Base-by-base conservation (phyloP, 208 protist genomes). In the Polymyxa betae region DNA sequence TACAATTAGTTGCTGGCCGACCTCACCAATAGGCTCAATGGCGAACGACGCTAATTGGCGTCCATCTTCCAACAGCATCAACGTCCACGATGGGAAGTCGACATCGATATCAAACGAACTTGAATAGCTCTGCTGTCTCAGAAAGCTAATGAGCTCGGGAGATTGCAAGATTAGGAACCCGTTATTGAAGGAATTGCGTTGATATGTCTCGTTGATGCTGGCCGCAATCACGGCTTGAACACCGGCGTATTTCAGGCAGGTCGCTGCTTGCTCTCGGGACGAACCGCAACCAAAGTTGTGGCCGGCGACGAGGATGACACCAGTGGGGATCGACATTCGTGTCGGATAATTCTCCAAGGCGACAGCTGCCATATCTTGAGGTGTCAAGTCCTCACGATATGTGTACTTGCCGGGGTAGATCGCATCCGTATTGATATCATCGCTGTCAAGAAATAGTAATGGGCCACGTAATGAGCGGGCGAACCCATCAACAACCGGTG, bases 241-340 rank as follows among this genome's bases (percentile, higher is more conserved):
- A 24, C 52, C 89, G 40, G 38, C 35, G 88, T 93, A 90, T 46
- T 95, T 95, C 20, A 95, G 91, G 0, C 77, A 87, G 5, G 94
- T 95, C 0, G 93, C 94, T 38, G 94, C 94, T 52, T 94, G 93
- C 43, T 96, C 94, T n/a, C 94, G 77, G 0, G 93, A 95, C n/a
- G 72, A 92, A n/a, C 95, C 95, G 5, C 93, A 94, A 43, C 95
- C 95, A 94, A 96, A 96, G 90, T 96, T 96, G 90, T 91, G 95
- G 16, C 95, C 94, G 5, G 89, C 90, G 0, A 95, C 93, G 12
- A 95, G 87, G 0, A 95, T 66, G 88, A 90, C 77, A 0, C 92
- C 92, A 89, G 88, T 10, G 12, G 77, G 72, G 95, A 95, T 35
- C 95, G 95, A 38, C 93, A 93, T 60, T 95, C 94, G 1, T 95